A percentile compares a stretch with the other conserved stretches of the same genome.
phyloP scores from a whole-genome alignment of 2,329 filamentous ascomycete genomes.

The Cytospora schulzeri region DNA sequence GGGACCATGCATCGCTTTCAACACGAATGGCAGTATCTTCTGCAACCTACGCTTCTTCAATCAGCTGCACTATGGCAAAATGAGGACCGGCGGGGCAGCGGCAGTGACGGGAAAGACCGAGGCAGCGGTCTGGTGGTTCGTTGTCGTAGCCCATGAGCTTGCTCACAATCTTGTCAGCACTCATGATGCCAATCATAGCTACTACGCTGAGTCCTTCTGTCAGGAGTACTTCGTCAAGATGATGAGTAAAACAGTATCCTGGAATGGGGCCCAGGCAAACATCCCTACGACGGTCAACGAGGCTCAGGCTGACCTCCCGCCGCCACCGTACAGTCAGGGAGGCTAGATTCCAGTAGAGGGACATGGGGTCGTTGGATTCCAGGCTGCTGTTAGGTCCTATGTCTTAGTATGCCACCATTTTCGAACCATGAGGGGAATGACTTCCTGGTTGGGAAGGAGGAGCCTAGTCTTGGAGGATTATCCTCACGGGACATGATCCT shows the following conservation, averaged over 20 bases:
- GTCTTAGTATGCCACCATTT: not conserved
- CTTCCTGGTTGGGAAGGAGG: not conserved
- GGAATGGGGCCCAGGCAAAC: slow-evolving; percentile 31
- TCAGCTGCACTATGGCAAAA: slow-evolving; percentile 67
- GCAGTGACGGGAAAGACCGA: slow-evolving; percentile 54
- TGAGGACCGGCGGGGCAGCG: slow-evolving; percentile 35
- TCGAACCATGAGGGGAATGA: not conserved
- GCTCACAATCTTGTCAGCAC: slow-evolving; percentile 86
- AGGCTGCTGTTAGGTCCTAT: not conserved
- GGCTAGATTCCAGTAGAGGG: not conserved
- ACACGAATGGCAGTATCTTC: slow-evolving; percentile 82
- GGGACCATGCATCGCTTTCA: slow-evolving; percentile 89
- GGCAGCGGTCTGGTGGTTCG: slow-evolving; percentile 86
- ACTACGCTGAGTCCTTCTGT: slow-evolving; percentile 81
- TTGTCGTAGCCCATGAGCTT: slow-evolving; percentile 92
- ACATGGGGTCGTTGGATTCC: not conserved
- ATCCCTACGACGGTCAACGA: slow-evolving; percentile 9
- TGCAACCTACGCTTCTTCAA: slow-evolving; percentile 90
- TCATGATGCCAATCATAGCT: slow-evolving; percentile 80
- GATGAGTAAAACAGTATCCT: slow-evolving; percentile 54
- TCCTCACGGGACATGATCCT: not conserved
- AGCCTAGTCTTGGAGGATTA: not conserved
- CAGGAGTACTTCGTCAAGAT: slow-evolving; percentile 76
- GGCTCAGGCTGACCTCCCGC: slow-evolving; percentile 21
- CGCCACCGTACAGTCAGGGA: slow-evolving; percentile 27